Evolutionary conservation across 1,139 yeast genomes (phyloP).

Genomic region (Zygosaccharomyces sapae): DNA sequence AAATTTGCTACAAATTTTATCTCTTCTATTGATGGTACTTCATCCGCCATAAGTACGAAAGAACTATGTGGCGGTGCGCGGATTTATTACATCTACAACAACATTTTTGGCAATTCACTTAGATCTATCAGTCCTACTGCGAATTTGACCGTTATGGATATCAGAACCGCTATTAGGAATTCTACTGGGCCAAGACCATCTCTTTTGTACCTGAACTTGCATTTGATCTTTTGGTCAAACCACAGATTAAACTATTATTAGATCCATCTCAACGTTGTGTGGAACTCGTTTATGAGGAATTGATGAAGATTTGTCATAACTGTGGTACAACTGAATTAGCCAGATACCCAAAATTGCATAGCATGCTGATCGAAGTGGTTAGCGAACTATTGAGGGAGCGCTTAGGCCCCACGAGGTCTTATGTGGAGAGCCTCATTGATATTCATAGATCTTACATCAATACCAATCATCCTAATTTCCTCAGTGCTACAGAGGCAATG

Average conservation of each 20-base stretch:
- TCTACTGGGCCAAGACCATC: conserved; percentile 98
- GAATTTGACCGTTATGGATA: conserved; percentile 73
- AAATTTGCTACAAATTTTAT: conserved; percentile 84
- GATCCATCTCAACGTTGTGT: conserved; percentile 93
- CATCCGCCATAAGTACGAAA: conserved; percentile 78
- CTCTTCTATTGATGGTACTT: conserved; percentile 88
- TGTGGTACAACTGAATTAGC: conserved; percentile 80
- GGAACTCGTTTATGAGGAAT: conserved; percentile 91
- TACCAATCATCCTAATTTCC: conserved; percentile 93
- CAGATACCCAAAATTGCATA: conserved; percentile 86
- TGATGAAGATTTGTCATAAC: conserved; percentile 93
- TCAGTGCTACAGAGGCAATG: conserved; percentile 97
- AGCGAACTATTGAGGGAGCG: conserved; percentile 88
- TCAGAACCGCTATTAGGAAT: conserved; percentile 92
- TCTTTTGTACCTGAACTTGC: conserved; percentile 94
- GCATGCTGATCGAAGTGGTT: conserved; percentile 84
- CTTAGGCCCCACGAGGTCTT: conserved; percentile 86
- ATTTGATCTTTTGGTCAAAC: conserved; percentile 90
- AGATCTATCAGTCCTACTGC: conserved; percentile 79
- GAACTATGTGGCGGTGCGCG: conserved; percentile 98
- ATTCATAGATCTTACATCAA: conserved; percentile 94
- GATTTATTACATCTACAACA: conserved; percentile 87
- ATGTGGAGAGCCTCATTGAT: conserved; percentile 88
- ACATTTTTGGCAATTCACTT: conserved; percentile 78
- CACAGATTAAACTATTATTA: conserved; percentile 82